phyloP scores from a whole-genome alignment of 2,329 filamentous ascomycete species.

The Talaromyces sp. region DNA sequence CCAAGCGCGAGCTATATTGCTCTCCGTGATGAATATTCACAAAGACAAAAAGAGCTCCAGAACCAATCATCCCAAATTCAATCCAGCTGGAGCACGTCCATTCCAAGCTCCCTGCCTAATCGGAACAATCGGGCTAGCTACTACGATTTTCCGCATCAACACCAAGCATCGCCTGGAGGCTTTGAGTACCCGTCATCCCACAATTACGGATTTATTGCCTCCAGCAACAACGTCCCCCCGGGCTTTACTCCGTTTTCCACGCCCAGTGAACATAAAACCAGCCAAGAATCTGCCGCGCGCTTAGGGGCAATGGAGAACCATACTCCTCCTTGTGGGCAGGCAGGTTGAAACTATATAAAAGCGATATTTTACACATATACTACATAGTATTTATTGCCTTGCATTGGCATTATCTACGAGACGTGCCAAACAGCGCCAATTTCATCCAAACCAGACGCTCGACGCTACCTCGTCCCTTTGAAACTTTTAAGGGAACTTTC shows the following conservation, averaged over 20 bases:
- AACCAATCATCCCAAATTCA: background rate
- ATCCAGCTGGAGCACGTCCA: constrained; percentile 2
- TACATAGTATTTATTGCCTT: background rate
- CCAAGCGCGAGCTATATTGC: constrained; percentile 19
- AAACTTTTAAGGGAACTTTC: background rate
- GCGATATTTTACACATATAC: background rate
- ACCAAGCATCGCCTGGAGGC: constrained; percentile 18
- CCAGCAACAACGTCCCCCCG: constrained; percentile 16
- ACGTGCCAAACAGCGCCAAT: background rate
- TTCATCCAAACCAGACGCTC: background rate
- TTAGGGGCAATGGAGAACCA: constrained; percentile 41
- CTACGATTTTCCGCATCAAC: constrained; percentile 4
- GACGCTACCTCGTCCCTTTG: background rate
- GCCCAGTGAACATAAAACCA: constrained; percentile 17
- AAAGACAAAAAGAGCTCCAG: constrained; percentile 15
- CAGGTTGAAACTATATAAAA: constrained; percentile 32
- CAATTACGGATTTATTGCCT: constrained; percentile 31
- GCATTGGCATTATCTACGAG: background rate
- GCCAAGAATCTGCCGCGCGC: constrained; percentile 25
- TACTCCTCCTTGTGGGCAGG: constrained; percentile 46
- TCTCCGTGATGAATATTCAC: constrained; percentile 22
- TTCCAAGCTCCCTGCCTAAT: background rate
- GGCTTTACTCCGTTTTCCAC: constrained; percentile 14
- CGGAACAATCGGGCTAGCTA: constrained; percentile 13
- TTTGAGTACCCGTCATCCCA: constrained; percentile 29